Evolutionary conservation across 345 rosid genomes (phyloP).

Genomic region (Hibiscus syriacus): DNA sequence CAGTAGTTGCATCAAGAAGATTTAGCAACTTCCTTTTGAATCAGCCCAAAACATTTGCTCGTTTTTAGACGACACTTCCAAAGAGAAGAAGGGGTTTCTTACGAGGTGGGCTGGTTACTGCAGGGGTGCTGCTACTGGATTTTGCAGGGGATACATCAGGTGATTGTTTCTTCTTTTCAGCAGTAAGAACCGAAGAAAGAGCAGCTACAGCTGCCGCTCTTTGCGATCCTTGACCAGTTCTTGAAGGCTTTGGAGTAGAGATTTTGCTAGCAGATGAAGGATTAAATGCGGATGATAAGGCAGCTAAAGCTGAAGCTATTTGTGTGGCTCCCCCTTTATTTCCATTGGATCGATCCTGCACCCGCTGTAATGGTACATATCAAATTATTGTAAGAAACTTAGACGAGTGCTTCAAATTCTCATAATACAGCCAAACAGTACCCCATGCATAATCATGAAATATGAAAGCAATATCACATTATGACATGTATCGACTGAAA

Average conservation of each 20-base stretch:
- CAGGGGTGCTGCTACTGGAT: slow-evolving; percentile 33
- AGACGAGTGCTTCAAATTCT: neutral
- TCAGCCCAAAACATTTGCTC: too few species aligned
- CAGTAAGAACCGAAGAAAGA: too few species aligned
- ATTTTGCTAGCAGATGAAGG: too few species aligned
- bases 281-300: too few species aligned
- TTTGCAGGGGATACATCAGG: slow-evolving; percentile 60
- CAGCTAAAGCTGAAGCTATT: slow-evolving; percentile 32
- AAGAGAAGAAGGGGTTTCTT: slow-evolving; percentile 17
- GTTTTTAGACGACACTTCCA: too few species aligned
- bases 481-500: neutral
- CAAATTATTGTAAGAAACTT: neutral
- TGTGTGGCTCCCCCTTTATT: slow-evolving; percentile 71
- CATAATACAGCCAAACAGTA: neutral
- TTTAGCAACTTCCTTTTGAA: too few species aligned
- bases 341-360: slow-evolving; percentile 58
- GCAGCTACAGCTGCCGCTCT: too few species aligned
- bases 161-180: slow-evolving; percentile 51
- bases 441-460: neutral
- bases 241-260: slow-evolving; percentile 31
- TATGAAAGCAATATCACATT: neutral
- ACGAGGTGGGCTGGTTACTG: too few species aligned
- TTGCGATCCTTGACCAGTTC: slow-evolving; percentile 54
- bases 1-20: neutral
- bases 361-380: neutral